Base-by-base conservation (phyloP, 108 stramenopile genomes). In the Skeletonema costatum region DNA sequence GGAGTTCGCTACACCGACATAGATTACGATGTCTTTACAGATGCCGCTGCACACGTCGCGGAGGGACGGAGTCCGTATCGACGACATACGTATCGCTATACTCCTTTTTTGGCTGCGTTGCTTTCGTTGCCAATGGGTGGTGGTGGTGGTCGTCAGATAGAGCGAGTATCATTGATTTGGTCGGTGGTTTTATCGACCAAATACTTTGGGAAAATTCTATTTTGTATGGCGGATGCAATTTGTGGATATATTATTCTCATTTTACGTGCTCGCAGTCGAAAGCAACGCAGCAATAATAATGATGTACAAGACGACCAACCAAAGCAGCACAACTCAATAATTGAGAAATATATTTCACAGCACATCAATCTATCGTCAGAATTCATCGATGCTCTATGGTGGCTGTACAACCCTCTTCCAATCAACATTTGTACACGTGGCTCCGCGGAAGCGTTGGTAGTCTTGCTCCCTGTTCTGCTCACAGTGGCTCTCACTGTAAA, bases 1-100 rank as follows among this genome's bases (percentile, higher is more conserved):
- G 92, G 91, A 25, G 95, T 97, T 1, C 68, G 80, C 13, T 97
- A 97, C 76, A 97, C 96, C 32, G 96, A 97, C 64, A 87, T 94
- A 74, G 96, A 97, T 78, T 97, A 93, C 84, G 74, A 86, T 44
- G 93, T 97, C 19, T 94, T 94, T 71, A 86, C 87, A 29, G 96
- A 97, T 85, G 93, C 92, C 17, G 92, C 96, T 2, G 25, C 68
- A 0, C 82, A 88, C 65, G 67, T 97, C 11, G 80, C 79, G 16
- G 44, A 74, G 14, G 92, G 90, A 25, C 35, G 79, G 62, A 90
- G 87, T 69, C 97, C 98, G 16, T 99, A 97, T 64, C 87, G 88
- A 61, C 86, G 99, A 33, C 90, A 93, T 53, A 99, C 99, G n/a
- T 99, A 98, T 89, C 96, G 99, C 25, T 99, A 99, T 76, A 96